Evolutionary conservation across 345 rosid species (phyloP).

Genomic region (Gossypium stocksii): DNA sequence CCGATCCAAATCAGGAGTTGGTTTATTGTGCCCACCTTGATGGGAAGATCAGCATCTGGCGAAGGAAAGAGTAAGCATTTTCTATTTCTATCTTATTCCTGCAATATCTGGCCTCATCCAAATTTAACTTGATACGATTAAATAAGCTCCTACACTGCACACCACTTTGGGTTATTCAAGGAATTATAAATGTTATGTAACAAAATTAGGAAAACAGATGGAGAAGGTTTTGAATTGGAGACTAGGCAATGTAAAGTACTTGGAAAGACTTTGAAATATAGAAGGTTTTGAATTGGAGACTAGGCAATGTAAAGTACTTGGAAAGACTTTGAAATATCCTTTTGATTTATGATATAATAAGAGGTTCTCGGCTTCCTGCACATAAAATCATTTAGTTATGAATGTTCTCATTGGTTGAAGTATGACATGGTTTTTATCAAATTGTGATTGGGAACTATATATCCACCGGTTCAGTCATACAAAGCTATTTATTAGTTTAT

Average conservation of each 20-base stretch:
- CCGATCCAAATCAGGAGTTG: conserved; percentile 72
- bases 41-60: conserved; percentile 92
- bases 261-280: neutral
- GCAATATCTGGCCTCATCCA: neutral
- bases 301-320: neutral
- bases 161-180: neutral
- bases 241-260: neutral
- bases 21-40: conserved; percentile 86
- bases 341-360: neutral
- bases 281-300: neutral
- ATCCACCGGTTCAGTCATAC: neutral
- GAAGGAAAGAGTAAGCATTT: conserved; percentile 69
- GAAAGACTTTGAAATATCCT: neutral
- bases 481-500: neutral
- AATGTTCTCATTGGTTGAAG: neutral
- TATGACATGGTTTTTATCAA: neutral
- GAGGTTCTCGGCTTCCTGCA: neutral
- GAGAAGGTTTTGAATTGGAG: neutral
- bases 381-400: neutral
- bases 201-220: neutral
- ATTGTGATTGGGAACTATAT: neutral
- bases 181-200: neutral
- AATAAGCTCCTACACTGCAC: neutral
- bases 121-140: neutral
- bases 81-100: neutral